Conservation (phyloP, 2,329 filamentous ascomycete genomes). For the Epicoccum sorghinum region DNA sequence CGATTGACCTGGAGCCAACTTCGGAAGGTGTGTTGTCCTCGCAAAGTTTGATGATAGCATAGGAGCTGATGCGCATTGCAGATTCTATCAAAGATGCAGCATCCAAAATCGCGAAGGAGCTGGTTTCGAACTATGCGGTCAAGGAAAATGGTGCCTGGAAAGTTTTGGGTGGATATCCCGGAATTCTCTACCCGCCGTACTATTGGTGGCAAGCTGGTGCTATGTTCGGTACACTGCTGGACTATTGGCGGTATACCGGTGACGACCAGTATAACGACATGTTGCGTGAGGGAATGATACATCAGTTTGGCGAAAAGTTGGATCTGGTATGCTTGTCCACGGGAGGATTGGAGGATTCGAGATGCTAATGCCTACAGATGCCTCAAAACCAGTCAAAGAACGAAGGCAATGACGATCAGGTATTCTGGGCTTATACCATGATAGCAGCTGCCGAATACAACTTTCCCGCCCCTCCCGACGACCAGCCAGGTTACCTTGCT, state of each 20-base stretch:
- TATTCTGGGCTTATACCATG: slow-evolving; percentile 63
- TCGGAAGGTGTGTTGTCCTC: slow-evolving; percentile 23
- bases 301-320: slow-evolving; percentile 39
- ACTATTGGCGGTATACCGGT: slow-evolving; percentile 85
- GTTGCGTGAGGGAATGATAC: slow-evolving; percentile 57
- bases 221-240: slow-evolving; percentile 72
- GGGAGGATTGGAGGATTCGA: neutral
- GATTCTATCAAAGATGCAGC: slow-evolving; percentile 57
- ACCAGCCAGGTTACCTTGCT: slow-evolving; percentile 52
- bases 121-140: slow-evolving; percentile 61
- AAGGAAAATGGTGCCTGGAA: slow-evolving; percentile 54
- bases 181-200: slow-evolving; percentile 55
- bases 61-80: slow-evolving; percentile 9
- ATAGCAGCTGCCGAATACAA: slow-evolving; percentile 62
- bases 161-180: slow-evolving; percentile 51
- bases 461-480: slow-evolving; percentile 50
- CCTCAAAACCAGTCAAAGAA: slow-evolving; percentile 46
- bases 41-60: neutral
- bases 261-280: slow-evolving; percentile 74
- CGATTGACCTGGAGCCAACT: slow-evolving; percentile 34
- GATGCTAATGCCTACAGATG: slow-evolving; percentile 27
- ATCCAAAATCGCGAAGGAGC: slow-evolving; percentile 52
- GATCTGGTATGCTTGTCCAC: slow-evolving; percentile 29
- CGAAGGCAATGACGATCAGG: slow-evolving; percentile 63
- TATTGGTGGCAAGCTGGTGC: slow-evolving; percentile 77